Evolutionary conservation across 2,329 filamentous ascomycete species (phyloP).

Genomic region (Arthroderma uncinatum): DNA sequence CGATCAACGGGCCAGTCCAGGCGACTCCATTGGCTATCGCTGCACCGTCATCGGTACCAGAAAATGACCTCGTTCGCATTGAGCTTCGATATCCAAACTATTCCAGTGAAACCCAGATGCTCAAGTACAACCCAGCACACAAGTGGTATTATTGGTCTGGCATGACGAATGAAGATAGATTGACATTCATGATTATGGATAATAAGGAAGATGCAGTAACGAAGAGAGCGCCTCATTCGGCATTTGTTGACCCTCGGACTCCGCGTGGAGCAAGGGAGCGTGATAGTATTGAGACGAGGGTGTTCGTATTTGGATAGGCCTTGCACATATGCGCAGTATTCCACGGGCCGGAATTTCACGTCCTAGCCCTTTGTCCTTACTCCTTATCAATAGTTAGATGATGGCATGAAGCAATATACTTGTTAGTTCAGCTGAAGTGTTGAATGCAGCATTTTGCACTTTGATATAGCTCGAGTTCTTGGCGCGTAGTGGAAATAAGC

Average conservation of each 20-base stretch:
- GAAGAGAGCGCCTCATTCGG: conserved; percentile 55
- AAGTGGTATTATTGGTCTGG: conserved; percentile 72
- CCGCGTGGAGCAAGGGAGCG: conserved; percentile 57
- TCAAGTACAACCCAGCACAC: conserved; percentile 51
- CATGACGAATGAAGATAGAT: conserved; percentile 60
- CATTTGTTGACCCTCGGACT: conserved; percentile 66
- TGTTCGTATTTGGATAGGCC: conserved; percentile 61
- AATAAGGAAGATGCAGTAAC: conserved; percentile 41
- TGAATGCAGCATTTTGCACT: background rate
- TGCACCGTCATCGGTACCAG: conserved; percentile 43
- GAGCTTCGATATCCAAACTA: conserved; percentile 63
- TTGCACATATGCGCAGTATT: background rate
- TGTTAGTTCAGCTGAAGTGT: background rate
- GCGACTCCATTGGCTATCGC: conserved; percentile 48
- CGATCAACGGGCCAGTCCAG: conserved; percentile 49
- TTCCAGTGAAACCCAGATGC: conserved; percentile 61
- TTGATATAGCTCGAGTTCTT: background rate
- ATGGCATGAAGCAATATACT: background rate
- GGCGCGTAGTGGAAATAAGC: background rate
- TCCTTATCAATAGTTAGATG: background rate
- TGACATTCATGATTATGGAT: conserved; percentile 71
- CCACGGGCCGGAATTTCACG: too few species aligned
- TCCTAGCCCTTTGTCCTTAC: background rate
- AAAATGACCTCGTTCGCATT: conserved; percentile 57
- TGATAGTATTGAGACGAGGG: conserved; percentile 83